These are phyloP conservation scores for Fusarium nisikadoi DNA, from an alignment of 2,329 filamentous ascomycete genomes.

Conservation along the genomic window DNA sequence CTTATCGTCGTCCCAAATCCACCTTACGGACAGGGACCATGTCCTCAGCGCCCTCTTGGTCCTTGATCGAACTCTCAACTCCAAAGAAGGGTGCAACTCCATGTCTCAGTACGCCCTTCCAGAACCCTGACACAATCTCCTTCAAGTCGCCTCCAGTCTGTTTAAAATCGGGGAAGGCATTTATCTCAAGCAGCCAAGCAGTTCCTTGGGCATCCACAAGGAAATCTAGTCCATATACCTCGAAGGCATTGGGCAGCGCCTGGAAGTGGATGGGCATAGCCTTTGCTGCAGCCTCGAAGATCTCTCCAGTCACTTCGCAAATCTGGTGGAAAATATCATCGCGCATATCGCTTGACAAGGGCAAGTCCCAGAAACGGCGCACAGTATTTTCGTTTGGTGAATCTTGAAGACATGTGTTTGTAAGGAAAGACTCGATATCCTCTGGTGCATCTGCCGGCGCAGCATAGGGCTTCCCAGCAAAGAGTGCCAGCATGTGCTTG, in stretches of 20 bases:
- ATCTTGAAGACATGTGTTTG: slow-evolving; percentile 92
- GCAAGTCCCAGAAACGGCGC: slow-evolving; percentile 77
- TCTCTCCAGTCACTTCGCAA: slow-evolving; percentile 75
- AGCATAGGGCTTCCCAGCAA: slow-evolving; percentile 79
- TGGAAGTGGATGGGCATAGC: slow-evolving; percentile 93
- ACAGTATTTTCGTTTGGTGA: slow-evolving; percentile 71
- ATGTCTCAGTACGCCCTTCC: slow-evolving; percentile 76
- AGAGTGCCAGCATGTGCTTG: slow-evolving; percentile 90
- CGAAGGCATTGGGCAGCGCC: slow-evolving; percentile 86
- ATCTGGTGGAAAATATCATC: slow-evolving; percentile 77
- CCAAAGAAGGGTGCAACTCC: slow-evolving; percentile 76
- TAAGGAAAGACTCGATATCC: slow-evolving; percentile 80
- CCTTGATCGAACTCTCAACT: slow-evolving; percentile 37
- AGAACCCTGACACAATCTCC: slow-evolving; percentile 78
- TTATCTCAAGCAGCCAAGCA: slow-evolving; percentile 87
- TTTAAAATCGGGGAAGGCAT: slow-evolving; percentile 95
- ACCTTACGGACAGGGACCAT: slow-evolving; percentile 65
- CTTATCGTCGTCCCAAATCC: slow-evolving; percentile 60
- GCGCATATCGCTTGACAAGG: slow-evolving; percentile 63
- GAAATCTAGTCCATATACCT: slow-evolving; percentile 92
- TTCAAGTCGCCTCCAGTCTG: slow-evolving; percentile 88
- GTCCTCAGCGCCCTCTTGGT: slow-evolving; percentile 48
- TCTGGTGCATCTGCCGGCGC: slow-evolving; percentile 66
- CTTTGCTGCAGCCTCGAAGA: slow-evolving; percentile 87
- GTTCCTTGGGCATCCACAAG: slow-evolving; percentile 74